Percentiles rank a stretch among this genome's conserved stretches.
phyloP scores from a whole-genome alignment of 1,284 basidiomycete genomes.

The Trichosporon ovoides region DNA sequence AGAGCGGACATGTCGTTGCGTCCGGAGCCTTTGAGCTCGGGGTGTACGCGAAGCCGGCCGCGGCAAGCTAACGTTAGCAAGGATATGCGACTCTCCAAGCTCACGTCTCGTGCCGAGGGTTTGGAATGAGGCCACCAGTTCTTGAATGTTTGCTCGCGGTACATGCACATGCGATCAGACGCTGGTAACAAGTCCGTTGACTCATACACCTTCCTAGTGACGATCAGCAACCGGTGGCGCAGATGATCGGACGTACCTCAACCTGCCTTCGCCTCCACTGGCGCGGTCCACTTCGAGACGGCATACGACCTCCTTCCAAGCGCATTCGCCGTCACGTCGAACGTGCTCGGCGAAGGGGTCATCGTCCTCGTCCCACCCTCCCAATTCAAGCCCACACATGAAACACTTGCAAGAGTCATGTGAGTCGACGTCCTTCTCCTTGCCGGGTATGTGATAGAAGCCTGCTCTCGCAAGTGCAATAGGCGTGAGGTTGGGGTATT shows the following conservation, averaged over 20 bases:
- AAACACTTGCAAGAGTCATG: constrained; percentile 57
- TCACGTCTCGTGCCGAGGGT: constrained; percentile 64
- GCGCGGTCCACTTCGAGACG: constrained; percentile 51
- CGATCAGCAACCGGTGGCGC: neutral
- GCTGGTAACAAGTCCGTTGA: constrained; percentile 61
- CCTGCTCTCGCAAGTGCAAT: constrained; percentile 69
- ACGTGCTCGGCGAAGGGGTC: constrained; percentile 72
- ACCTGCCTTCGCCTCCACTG: constrained; percentile 15
- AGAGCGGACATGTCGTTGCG: constrained; percentile 70
- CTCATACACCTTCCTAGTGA: constrained; percentile 55
- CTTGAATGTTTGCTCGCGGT: constrained; percentile 64
- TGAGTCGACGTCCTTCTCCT: constrained; percentile 1
- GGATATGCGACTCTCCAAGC: constrained; percentile 18
- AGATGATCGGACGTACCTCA: constrained; percentile 6
- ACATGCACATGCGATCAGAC: constrained; percentile 62
- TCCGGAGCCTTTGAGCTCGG: constrained; percentile 61
- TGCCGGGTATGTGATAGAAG: constrained; percentile 58
- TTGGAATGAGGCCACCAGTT: constrained; percentile 68
- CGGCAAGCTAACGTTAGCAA: constrained; percentile 61
- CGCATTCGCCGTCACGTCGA: constrained; percentile 62
- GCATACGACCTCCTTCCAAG: constrained; percentile 72
- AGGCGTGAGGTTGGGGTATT: constrained; percentile 58
- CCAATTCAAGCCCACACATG: constrained; percentile 66
- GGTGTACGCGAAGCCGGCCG: constrained; percentile 72
- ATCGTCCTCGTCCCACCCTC: constrained; percentile 71